Evolutionary conservation across 73 alveolate species (phyloP), one percentile per base, ranked within the genome.

Genomic region (Paramecium primaurelia): DNA sequence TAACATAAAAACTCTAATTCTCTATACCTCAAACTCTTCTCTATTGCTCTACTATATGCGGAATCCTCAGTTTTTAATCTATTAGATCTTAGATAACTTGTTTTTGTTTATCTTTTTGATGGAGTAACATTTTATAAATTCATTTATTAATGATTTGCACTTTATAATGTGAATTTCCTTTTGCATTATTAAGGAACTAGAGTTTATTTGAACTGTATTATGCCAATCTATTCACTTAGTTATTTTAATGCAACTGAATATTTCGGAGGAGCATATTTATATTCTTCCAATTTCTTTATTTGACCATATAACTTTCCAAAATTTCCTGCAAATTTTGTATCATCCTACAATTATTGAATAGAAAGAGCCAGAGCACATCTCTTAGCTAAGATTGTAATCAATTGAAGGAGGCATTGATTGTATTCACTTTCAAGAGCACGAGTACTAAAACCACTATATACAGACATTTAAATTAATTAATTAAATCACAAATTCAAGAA

Each of bases 401-500:
- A 34, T 28, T 28, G 12, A 9, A 64, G 84, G 26, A 64, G 11
- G 26, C 84, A 64, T 30, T 28, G 16, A 8, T 64, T 64, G 84
- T 64, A 64, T 64, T 64, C 84, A 64, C 47, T 64, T 64, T 64
- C 84, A 11, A 64, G 47, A 4, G 84, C 84, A 12, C 84, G 40
- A 30, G 84, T 64, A 64, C 84, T 30, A 64, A 64, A 64, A 64
- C 84, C 84, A 64, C 84, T 64, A 64, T 64, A 64, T 64, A 64
- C 84, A 64, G 84, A 64, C 84, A 64, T 64, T n/a, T 64, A 26
- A 45, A 77, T 77, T 45, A 77, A 26, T 77, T 64, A 68, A 68
- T 68, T 34, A 32, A 37, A 75, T 75, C 88, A 75, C 34, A 75
- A 75, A 75, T 75, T 75, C 22, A 75, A 37, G 30, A 75, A 75